Conservation (phyloP, 2,329 filamentous ascomycete species). For the Aspergillus flavus region DNA sequence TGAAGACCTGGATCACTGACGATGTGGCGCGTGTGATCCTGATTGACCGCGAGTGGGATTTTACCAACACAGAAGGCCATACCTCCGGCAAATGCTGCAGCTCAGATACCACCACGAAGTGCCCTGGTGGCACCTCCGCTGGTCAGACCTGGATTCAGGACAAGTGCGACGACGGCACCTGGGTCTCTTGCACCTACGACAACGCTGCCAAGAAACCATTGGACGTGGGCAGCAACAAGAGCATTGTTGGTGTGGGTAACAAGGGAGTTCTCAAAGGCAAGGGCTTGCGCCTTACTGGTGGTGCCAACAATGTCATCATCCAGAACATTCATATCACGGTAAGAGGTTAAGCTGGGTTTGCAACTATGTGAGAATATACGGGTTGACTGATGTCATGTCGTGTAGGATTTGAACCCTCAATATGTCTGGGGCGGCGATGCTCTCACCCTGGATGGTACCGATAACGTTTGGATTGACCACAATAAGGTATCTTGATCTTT, state of each 20-base stretch:
- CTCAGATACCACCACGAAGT: constrained; percentile 8
- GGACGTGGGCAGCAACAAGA: constrained; percentile 59
- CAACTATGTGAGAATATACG: too few relatives aligned
- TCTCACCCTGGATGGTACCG: constrained; percentile 52
- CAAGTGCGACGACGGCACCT: constrained; percentile 21
- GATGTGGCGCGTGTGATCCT: constrained; percentile 11
- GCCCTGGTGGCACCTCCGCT: constrained; percentile 11
- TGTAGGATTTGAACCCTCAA: constrained; percentile 55
- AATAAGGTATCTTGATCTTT: constrained; percentile 36
- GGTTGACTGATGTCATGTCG: not conserved
- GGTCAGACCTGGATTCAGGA: constrained; percentile 15
- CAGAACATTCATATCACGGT: constrained; percentile 36
- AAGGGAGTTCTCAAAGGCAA: constrained; percentile 60
- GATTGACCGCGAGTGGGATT: constrained; percentile 18
- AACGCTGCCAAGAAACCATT: constrained; percentile 55
- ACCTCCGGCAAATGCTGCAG: constrained; percentile 41
- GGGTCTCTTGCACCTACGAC: constrained; percentile 48
- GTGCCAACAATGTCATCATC: constrained; percentile 60
- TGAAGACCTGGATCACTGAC: constrained; percentile 18
- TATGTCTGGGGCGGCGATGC: constrained; percentile 64
- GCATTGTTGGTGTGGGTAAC: constrained; percentile 55
- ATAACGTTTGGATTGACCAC: constrained; percentile 54
- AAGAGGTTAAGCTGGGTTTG: not conserved
- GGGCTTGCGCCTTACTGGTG: constrained; percentile 52
- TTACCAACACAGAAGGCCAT: constrained; percentile 32